Conservation (phyloP, 2,329 filamentous ascomycete species). For the Epichloe amarillans region DNA sequence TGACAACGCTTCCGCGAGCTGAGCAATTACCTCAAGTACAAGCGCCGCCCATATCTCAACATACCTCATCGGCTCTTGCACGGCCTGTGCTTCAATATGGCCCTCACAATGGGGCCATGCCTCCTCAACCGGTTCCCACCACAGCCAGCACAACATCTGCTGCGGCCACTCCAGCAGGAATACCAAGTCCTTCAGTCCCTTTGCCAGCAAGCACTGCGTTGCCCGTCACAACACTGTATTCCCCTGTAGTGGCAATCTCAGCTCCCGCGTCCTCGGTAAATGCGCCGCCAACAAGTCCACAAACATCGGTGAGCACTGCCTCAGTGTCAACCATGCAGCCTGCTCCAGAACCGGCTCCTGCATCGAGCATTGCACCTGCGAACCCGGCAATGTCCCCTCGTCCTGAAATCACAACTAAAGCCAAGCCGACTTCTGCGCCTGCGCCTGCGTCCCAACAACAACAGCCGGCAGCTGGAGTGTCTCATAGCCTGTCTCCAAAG, state of each 20-base stretch:
- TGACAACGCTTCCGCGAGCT: background rate
- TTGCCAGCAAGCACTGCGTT: background rate
- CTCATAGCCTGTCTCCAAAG: background rate
- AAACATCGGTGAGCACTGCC: background rate
- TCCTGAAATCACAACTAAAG: background rate
- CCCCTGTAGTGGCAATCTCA: background rate
- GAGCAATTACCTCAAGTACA: background rate
- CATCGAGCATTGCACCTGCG: conserved; percentile 5
- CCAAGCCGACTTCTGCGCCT: background rate
- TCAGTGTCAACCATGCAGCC: background rate
- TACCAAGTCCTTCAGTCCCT: conserved; percentile 8
- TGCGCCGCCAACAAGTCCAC: background rate
- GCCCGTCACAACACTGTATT: background rate
- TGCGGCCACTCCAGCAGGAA: conserved; percentile 10
- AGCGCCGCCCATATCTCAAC: background rate
- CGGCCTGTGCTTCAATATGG: conserved; percentile 54
- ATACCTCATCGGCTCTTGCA: conserved; percentile 8
- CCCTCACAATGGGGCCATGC: conserved; percentile 49
- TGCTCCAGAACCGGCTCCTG: background rate
- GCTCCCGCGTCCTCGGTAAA: background rate
- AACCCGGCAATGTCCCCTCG: conserved; percentile 8
- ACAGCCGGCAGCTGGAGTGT: background rate
- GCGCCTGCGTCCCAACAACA: background rate
- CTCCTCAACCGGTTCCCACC: conserved; percentile 30
- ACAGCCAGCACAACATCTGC: conserved; percentile 10